Conservation (phyloP, 768 basidiomycete genomes). For the Russula lepida region DNA sequence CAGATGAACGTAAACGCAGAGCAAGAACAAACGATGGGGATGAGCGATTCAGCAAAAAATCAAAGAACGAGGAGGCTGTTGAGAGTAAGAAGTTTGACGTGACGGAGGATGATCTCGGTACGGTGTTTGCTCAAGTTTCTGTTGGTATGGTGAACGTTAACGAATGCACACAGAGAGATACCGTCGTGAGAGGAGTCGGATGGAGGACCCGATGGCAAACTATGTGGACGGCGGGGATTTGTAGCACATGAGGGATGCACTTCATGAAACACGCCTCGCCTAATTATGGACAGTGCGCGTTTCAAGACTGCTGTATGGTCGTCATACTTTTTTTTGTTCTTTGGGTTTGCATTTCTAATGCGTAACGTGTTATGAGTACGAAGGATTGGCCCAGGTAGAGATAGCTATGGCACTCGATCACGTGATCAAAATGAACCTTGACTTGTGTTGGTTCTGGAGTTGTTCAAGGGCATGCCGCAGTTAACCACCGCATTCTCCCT, state of each 20-base stretch:
- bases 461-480: conserved; percentile 28
- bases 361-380: too few relatives aligned
- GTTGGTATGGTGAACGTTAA: conserved; percentile 17
- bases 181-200: conserved; percentile 61
- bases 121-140: conserved; percentile 23
- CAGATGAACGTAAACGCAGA: conserved; percentile 26
- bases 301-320: too few relatives aligned
- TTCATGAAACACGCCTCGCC: too few relatives aligned
- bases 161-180: conserved; percentile 67
- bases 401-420: conserved; percentile 9
- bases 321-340: too few relatives aligned
- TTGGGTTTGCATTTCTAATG: too few relatives aligned
- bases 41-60: conserved; percentile 69
- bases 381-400: too few relatives aligned
- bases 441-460: not conserved
- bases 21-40: conserved; percentile 39
- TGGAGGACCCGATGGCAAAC: conserved; percentile 90
- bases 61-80: conserved; percentile 77
- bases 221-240: conserved; percentile 56
- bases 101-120: conserved; percentile 81
- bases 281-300: too few relatives aligned
- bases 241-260: not conserved
- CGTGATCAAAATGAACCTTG: conserved; percentile 15
- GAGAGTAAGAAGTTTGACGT: conserved; percentile 65
- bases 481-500: conserved; percentile 56